phyloP scores from a whole-genome alignment of 768 basidiomycete genomes.

The Hypsizygus marmoreus region DNA sequence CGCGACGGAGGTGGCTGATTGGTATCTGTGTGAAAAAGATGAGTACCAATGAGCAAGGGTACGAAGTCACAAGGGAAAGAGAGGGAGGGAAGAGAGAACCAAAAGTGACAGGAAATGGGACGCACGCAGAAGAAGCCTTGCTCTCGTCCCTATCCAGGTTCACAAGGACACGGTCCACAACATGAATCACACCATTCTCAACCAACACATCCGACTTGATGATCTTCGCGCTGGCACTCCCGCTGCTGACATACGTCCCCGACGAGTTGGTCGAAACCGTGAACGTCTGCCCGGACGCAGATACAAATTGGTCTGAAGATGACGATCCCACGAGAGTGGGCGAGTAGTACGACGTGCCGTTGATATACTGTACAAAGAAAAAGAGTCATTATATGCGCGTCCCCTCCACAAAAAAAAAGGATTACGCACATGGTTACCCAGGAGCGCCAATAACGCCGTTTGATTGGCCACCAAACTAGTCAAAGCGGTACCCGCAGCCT shows the following conservation, averaged over 20 bases:
- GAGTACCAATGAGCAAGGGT: too few relatives aligned
- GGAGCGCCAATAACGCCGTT: slow-evolving; percentile 44
- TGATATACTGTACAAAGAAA: slow-evolving; percentile 50
- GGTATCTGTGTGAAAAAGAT: too few relatives aligned
- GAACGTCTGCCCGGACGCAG: slow-evolving; percentile 59
- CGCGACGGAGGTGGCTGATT: slow-evolving; percentile 53
- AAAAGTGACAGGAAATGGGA: slow-evolving; percentile 8
- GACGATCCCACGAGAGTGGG: slow-evolving; percentile 35
- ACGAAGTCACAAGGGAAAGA: background rate
- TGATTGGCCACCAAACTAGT: slow-evolving; percentile 41
- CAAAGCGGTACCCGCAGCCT: slow-evolving; percentile 32
- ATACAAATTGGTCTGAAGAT: slow-evolving; percentile 36
- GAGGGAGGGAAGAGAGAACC: background rate
- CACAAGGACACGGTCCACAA: slow-evolving; percentile 56
- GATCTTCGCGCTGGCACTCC: slow-evolving; percentile 48
- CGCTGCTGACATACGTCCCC: slow-evolving; percentile 54
- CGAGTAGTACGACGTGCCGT: slow-evolving; percentile 69
- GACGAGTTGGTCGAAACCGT: slow-evolving; percentile 54
- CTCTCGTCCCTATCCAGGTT: slow-evolving; percentile 41
- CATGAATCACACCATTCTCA: slow-evolving; percentile 70
- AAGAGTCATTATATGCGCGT: background rate
- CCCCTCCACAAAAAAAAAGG: background rate
- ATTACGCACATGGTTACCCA: slow-evolving; percentile 61
- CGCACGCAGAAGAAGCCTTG: slow-evolving; percentile 58
- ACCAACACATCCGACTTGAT: slow-evolving; percentile 59